Evolutionary conservation across 192 early-diverging fungal genomes (phyloP), one percentile per base, ranked within the genome.

Genomic region (Dissophora ornata): DNA sequence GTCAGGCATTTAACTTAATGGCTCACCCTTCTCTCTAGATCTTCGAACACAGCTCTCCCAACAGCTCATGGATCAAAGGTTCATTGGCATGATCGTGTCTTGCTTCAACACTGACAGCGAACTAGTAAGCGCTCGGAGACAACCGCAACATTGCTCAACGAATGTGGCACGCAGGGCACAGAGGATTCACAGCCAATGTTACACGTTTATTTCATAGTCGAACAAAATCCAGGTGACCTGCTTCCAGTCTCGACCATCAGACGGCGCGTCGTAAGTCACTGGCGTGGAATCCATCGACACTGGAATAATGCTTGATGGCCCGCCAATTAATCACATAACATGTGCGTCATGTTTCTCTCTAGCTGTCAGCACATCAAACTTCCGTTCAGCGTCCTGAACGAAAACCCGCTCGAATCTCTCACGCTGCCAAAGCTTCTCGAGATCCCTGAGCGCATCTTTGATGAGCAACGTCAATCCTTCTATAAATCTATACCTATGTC

Each of bases 1-100:
- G n/a, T n/a, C n/a, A n/a, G n/a, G n/a, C n/a, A n/a, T 6, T 38
- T 38, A 13, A 9, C 7, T 38, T 9, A 21, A 10, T 28, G 24
- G 25, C 22, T 13, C 33, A 30, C 30, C 33, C 6, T 34, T 29
- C 30, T 18, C 25, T 29, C 8, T 41, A 83, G 84, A 86, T 48
- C 54, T 86, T 11, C 58, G 79, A 24, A 86, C 84, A 0, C 84
- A 86, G 18, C 62, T 79, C 2, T 75, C 81, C 4, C 83, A 86
- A 40, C 84, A 86, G 40, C 36, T 71, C 22, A 84, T 86, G 84
- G 84, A 86, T 33, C 33, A 51, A 10, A 65, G 81, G 33, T 86
- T 86, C 33, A 80, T 86, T 42, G 84, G 84, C 1, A 63, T 86
- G 50, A 86, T 86, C 57, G 69, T 86, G 0, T 86, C 84, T 1